phyloP scores from a whole-genome alignment of 2,329 filamentous ascomycete species.

The Ceratocystis eucalypticola region DNA sequence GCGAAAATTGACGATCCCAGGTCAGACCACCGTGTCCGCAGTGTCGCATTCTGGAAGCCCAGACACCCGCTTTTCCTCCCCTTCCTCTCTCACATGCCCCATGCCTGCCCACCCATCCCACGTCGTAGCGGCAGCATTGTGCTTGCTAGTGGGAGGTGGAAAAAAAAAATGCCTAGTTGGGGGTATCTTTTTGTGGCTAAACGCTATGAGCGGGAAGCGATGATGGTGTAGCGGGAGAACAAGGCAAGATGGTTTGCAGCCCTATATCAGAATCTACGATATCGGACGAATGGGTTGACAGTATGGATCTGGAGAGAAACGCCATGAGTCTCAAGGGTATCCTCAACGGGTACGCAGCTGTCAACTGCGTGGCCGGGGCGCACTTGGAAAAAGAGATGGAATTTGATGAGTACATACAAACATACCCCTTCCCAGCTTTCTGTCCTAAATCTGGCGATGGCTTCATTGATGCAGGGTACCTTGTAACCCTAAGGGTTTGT shows the following conservation, averaged over 20 bases:
- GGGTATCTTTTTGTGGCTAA: background rate
- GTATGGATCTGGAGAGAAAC: background rate
- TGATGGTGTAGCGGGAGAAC: background rate
- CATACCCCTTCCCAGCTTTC: too few species aligned
- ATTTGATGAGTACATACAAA: too few species aligned
- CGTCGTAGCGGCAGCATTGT: too few species aligned
- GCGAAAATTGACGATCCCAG: background rate
- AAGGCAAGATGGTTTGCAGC: background rate
- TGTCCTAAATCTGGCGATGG: too few species aligned
- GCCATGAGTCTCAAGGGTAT: background rate
- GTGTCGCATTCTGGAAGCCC: background rate
- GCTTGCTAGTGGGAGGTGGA: background rate
- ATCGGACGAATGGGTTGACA: background rate
- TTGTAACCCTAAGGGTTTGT: too few species aligned
- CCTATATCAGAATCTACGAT: background rate
- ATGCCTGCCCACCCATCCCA: background rate
- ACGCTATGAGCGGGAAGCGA: background rate
- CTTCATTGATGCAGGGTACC: too few species aligned
- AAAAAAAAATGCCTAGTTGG: background rate
- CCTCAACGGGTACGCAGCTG: background rate
- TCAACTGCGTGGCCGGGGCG: background rate
- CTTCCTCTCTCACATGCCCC: background rate
- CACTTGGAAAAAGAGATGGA: too few species aligned
- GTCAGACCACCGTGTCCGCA: constrained; percentile 4
- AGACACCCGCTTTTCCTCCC: background rate